Conservation (phyloP, 495 filamentous ascomycete species). For the Xylaria cubensis region DNA sequence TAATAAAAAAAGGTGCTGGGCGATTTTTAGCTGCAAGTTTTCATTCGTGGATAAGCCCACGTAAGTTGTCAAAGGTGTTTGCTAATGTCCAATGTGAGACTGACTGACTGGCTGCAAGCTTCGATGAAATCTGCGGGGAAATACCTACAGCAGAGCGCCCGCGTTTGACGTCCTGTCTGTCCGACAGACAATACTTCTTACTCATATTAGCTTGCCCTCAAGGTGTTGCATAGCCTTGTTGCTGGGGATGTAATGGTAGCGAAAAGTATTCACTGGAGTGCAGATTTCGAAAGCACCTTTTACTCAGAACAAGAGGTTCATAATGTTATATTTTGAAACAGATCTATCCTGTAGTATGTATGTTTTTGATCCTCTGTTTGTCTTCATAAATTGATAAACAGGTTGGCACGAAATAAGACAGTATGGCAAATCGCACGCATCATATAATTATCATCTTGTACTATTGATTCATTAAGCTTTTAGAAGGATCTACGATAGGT, state of each 20-base stretch:
- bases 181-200: background rate
- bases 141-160: too few relatives aligned
- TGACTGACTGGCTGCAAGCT: background rate
- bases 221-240: background rate
- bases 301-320: background rate
- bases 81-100: slow-evolving; percentile 2
- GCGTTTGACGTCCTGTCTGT: background rate
- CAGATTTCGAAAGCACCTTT: background rate
- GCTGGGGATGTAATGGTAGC: background rate
- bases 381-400: too few relatives aligned
- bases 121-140: background rate
- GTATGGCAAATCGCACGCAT: too few relatives aligned
- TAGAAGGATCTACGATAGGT: too few relatives aligned
- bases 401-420: too few relatives aligned
- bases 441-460: too few relatives aligned
- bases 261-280: background rate
- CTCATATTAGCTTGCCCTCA: background rate
- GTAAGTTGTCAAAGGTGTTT: background rate
- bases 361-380: too few relatives aligned
- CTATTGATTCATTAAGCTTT: too few relatives aligned
- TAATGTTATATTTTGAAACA: background rate
- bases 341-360: background rate
- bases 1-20: background rate
- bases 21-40: background rate
- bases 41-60: slow-evolving; percentile 20